Evolutionary conservation across 176 grass and related monocot genomes (phyloP).

Genomic region (Pharus latifolius): DNA sequence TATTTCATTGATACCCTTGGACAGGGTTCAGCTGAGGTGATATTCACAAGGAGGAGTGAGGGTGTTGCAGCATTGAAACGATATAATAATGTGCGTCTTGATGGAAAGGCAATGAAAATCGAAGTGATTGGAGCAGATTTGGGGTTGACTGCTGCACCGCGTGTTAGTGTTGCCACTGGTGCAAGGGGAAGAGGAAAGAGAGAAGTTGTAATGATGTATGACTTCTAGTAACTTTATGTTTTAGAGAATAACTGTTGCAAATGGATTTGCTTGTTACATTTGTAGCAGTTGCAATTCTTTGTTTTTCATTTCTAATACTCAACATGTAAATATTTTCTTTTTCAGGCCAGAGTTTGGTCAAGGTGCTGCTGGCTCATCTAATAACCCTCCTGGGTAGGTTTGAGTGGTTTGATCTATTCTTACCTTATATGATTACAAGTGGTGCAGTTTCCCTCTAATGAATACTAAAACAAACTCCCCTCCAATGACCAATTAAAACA

Average conservation of each 20-base stretch:
- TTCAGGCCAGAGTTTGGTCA: conserved; percentile 48
- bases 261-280: background rate
- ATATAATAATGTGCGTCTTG: conserved; percentile 90
- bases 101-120: conserved; percentile 93
- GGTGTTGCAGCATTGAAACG: conserved; percentile 70
- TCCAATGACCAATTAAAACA: background rate
- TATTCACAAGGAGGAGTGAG: conserved; percentile 78
- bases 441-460: background rate
- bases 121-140: conserved; percentile 77
- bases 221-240: background rate
- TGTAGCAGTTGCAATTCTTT: background rate
- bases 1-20: conserved; percentile 20
- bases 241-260: background rate
- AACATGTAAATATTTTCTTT: background rate
- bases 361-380: conserved; percentile 36
- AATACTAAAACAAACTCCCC: background rate
- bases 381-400: conserved; percentile 56
- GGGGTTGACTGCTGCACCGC: conserved; percentile 35
- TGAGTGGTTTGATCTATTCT: background rate
- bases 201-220: conserved; percentile 93
- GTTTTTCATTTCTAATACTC: background rate
- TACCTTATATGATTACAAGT: background rate
- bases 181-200: conserved; percentile 56
- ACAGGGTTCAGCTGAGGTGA: conserved; percentile 93
- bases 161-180: conserved; percentile 54